Evolutionary conservation across 495 filamentous ascomycete genomes (phyloP).

Genomic region (Trichoderma parareesei): DNA sequence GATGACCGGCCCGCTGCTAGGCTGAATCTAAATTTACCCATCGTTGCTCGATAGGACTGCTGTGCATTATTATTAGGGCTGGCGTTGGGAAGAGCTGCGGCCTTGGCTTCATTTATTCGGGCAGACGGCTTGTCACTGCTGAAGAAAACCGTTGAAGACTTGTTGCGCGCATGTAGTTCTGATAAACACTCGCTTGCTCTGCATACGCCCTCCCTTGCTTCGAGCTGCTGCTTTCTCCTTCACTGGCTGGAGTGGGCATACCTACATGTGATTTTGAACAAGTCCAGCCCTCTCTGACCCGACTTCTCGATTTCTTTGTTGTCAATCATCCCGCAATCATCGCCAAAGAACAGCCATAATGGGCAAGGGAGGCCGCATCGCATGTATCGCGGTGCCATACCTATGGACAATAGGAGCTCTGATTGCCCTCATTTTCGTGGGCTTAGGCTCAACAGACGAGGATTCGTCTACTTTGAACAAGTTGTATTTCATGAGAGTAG

Average conservation of each 20-base stretch:
- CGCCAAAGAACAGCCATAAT: neutral
- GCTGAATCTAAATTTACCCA: conserved; percentile 1
- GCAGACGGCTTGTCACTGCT: neutral
- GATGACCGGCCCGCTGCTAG: conserved; percentile 7
- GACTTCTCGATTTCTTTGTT: neutral
- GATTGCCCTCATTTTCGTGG: neutral
- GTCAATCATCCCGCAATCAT: neutral
- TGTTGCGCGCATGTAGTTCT: neutral
- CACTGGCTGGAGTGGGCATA: neutral
- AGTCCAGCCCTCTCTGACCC: neutral
- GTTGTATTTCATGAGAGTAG: conserved; percentile 1
- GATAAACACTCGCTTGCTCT: neutral
- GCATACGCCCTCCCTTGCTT: neutral
- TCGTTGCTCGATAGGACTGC: neutral
- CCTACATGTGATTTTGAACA: neutral
- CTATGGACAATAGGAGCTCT: neutral
- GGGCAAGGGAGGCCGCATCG: neutral
- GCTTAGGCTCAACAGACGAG: neutral
- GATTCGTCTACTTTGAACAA: neutral
- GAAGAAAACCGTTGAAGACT: neutral
- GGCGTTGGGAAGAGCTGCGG: neutral
- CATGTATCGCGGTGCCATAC: neutral
- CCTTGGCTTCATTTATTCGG: neutral
- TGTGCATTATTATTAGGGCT: neutral
- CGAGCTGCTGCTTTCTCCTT: neutral